These are phyloP conservation scores for Claviceps pazoutovae DNA, from an alignment of 2,329 filamentous ascomycete genomes.

Conservation along the genomic window DNA sequence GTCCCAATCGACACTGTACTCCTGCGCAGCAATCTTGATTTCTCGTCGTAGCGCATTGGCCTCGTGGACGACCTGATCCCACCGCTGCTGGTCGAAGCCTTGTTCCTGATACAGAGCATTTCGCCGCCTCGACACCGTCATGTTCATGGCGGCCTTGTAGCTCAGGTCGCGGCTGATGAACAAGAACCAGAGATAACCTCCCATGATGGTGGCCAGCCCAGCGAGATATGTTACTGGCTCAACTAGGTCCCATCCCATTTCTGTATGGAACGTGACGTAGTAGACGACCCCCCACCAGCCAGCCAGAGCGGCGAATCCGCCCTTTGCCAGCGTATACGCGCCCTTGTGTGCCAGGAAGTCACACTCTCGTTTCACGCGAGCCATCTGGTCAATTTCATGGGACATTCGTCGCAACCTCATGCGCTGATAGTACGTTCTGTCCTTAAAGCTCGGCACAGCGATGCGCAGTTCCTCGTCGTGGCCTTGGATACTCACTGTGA, in stretches of 20 bases:
- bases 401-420: constrained; percentile 61
- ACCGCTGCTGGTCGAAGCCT: constrained; percentile 62
- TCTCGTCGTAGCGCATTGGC: constrained; percentile 65
- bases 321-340: constrained; percentile 66
- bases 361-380: constrained; percentile 67
- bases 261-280: constrained; percentile 54
- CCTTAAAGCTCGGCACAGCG: constrained; percentile 73
- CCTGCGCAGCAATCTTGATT: constrained; percentile 64
- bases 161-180: constrained; percentile 83
- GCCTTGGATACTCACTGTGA: constrained; percentile 71
- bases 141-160: constrained; percentile 74
- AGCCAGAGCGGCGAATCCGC: constrained; percentile 58
- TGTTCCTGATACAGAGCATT: constrained; percentile 59
- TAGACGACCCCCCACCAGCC: constrained; percentile 78
- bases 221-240: constrained; percentile 84
- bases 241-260: constrained; percentile 80
- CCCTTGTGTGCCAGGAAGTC: constrained; percentile 62
- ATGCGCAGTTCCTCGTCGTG: constrained; percentile 51
- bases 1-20: constrained; percentile 87
- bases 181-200: constrained; percentile 85
- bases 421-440: constrained; percentile 80
- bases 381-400: constrained; percentile 51
- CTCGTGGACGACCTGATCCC: constrained; percentile 69
- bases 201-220: constrained; percentile 73
- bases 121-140: constrained; percentile 71